These are phyloP conservation scores for Cercospora citrullina DNA, from an alignment of 2,329 filamentous ascomycete species.

Conservation along the genomic window DNA sequence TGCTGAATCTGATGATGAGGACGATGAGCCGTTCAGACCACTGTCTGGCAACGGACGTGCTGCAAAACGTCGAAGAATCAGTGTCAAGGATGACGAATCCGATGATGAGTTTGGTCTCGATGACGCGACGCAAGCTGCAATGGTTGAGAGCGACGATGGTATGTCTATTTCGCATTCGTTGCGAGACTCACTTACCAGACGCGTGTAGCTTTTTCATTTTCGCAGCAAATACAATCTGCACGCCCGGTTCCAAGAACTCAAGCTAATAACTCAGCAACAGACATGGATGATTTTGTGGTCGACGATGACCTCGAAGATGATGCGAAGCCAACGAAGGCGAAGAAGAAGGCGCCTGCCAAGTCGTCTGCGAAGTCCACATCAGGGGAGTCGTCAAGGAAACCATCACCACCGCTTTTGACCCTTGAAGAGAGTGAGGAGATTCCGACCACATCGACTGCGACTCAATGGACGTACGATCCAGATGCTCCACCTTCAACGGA, in stretches of 20 bases:
- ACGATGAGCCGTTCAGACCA: constrained; percentile 68
- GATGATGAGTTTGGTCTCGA: constrained; percentile 67
- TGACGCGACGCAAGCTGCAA: constrained; percentile 56
- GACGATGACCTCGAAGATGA: constrained; percentile 81
- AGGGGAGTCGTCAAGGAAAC: constrained; percentile 41
- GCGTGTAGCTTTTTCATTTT: constrained; percentile 21
- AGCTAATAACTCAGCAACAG: constrained; percentile 40
- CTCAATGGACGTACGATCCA: constrained; percentile 77
- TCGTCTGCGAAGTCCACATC: constrained; percentile 46
- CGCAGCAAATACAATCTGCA: constrained; percentile 9
- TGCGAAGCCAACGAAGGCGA: constrained; percentile 64
- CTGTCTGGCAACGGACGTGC: constrained; percentile 49
- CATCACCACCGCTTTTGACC: constrained; percentile 47
- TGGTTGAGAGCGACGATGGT: constrained; percentile 62
- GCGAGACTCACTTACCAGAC: constrained; percentile 26
- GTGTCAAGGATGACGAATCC: constrained; percentile 65
- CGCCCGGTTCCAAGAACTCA: not conserved
- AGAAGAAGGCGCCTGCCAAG: constrained; percentile 49
- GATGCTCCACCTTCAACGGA: constrained; percentile 56
- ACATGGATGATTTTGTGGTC: constrained; percentile 85
- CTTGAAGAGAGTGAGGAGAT: constrained; percentile 54
- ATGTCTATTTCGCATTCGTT: constrained; percentile 23
- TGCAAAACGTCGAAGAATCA: constrained; percentile 61
- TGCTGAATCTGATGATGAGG: constrained; percentile 76
- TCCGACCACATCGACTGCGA: constrained; percentile 65